phyloP scores from a whole-genome alignment of 2,329 filamentous ascomycete genomes.

The Colletotrichum sp. region DNA sequence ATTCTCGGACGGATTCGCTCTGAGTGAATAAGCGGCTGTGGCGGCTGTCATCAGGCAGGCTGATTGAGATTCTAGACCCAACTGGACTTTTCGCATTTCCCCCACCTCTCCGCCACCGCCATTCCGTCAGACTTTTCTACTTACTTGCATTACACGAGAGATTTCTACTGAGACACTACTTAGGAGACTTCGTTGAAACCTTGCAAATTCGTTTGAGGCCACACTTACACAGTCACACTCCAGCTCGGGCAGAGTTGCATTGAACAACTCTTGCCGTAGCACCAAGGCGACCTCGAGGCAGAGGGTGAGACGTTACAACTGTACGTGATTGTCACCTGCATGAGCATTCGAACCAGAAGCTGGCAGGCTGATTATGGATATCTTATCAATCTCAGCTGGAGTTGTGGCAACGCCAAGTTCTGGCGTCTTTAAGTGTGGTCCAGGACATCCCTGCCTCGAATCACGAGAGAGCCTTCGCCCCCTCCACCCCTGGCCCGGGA shows the following conservation, averaged over 20 bases:
- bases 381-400: neutral
- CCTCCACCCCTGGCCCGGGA: neutral
- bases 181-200: neutral
- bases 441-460: neutral
- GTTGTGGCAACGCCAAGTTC: neutral
- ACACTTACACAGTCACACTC: neutral
- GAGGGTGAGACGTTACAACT: rapidly evolving
- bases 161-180: no score
- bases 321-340: neutral
- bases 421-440: neutral
- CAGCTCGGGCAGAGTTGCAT: rapidly evolving
- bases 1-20: neutral
- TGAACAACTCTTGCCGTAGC: rapidly evolving
- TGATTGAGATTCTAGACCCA: conserved; percentile 33
- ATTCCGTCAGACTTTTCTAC: neutral
- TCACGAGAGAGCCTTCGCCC: neutral
- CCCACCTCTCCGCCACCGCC: neutral
- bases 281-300: neutral
- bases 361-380: neutral
- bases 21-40: neutral
- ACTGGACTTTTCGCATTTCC: conserved; percentile 28
- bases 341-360: neutral
- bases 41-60: conserved; percentile 25
- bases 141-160: neutral
- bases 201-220: neutral